These are phyloP conservation scores for Eucalyptus regnans DNA, from an alignment of 345 rosid species.

Conservation along the genomic window DNA sequence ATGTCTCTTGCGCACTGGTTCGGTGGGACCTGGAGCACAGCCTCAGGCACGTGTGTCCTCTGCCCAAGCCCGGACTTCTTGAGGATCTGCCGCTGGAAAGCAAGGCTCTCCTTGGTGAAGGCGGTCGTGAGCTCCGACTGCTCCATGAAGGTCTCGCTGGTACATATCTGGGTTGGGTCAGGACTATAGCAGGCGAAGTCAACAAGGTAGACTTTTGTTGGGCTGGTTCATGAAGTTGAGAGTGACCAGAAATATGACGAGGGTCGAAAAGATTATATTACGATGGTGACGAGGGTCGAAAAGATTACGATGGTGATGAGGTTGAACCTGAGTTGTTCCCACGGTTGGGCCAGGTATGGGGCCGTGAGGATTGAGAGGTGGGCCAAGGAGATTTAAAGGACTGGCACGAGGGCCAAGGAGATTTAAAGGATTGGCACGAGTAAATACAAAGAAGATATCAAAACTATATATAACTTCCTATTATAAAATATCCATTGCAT, in stretches of 20 bases:
- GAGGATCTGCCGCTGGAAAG: slow-evolving; percentile 11
- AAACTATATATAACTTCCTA: too few relatives aligned
- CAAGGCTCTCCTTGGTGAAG: slow-evolving; percentile 7
- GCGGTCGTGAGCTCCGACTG: not conserved
- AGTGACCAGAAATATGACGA: not conserved
- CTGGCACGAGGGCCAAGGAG: not conserved
- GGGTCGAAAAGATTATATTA: not conserved
- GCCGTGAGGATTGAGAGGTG: not conserved
- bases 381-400: not conserved
- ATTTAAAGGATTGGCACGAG: not conserved
- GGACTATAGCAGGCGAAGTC: slow-evolving; percentile 18
- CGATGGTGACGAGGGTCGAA: too few relatives aligned
- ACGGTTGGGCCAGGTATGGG: not conserved
- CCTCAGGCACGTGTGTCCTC: not conserved
- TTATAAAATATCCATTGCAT: too few relatives aligned
- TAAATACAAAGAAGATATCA: not conserved
- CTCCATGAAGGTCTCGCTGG: not conserved
- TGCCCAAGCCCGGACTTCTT: slow-evolving; percentile 20
- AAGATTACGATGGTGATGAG: not conserved
- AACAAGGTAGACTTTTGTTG: slow-evolving; percentile 3
- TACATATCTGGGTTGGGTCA: not conserved
- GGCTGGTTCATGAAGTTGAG: slow-evolving; percentile 6
- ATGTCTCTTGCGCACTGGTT: not conserved
- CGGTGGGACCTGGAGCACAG: not conserved
- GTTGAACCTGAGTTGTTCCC: not conserved